These are phyloP conservation scores for Xylaria grammica DNA, from an alignment of 495 filamentous ascomycete species.

Conservation along the genomic window DNA sequence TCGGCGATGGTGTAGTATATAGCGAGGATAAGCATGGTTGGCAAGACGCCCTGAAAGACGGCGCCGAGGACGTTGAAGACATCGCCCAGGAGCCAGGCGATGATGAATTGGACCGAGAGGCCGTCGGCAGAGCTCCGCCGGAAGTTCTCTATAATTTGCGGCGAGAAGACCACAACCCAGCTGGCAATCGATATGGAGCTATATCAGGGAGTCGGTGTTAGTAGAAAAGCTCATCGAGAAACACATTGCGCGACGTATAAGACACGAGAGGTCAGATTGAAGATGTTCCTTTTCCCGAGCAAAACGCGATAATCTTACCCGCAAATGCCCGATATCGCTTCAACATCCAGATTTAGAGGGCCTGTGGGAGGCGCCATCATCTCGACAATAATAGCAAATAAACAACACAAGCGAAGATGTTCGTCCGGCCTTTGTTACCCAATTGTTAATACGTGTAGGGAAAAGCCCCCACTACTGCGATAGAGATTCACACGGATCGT, in stretches of 20 bases:
- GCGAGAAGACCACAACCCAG: conserved; percentile 97
- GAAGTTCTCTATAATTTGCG: conserved; percentile 96
- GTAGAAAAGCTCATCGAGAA: not conserved
- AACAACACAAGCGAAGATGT: not conserved
- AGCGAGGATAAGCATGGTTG: conserved; percentile 94
- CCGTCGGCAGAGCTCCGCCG: conserved; percentile 84
- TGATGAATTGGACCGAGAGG: conserved; percentile 85
- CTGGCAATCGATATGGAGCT: conserved; percentile 95
- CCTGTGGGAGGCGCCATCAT: conserved; percentile 73
- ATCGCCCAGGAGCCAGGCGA: conserved; percentile 91
- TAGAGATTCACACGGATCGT: not conserved
- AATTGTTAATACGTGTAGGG: not conserved
- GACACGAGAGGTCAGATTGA: conserved; percentile 9
- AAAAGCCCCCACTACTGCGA: not conserved
- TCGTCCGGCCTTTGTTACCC: not conserved
- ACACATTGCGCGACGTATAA: not conserved
- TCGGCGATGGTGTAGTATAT: conserved; percentile 96
- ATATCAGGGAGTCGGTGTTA: conserved; percentile 12
- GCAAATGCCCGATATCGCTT: conserved; percentile 87
- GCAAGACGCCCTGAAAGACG: conserved; percentile 89
- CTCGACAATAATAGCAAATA: not conserved
- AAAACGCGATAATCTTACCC: conserved; percentile 59
- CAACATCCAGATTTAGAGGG: conserved; percentile 74
- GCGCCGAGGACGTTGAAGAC: conserved; percentile 96
- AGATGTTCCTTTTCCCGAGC: not conserved